These are phyloP conservation scores for Thelephora aurantiotincta DNA, from an alignment of 768 basidiomycete species.

Conservation along the genomic window DNA sequence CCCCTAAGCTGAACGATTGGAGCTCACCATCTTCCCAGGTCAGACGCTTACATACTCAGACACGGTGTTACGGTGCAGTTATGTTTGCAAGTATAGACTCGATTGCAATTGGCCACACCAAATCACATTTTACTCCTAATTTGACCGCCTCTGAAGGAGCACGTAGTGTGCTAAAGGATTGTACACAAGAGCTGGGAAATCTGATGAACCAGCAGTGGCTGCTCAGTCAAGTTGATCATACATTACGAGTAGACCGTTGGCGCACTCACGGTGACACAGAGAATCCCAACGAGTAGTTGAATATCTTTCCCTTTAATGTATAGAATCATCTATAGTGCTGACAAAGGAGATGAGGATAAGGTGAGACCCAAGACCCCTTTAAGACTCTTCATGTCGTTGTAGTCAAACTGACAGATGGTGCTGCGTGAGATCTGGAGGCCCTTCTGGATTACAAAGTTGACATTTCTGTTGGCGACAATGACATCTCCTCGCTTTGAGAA, in stretches of 20 bases:
- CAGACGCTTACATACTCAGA: not conserved
- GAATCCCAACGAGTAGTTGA: not conserved
- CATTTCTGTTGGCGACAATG: constrained; percentile 95
- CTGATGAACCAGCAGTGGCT: not conserved
- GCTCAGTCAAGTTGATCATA: not conserved
- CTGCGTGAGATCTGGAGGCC: constrained; percentile 89
- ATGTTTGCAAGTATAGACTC: not conserved
- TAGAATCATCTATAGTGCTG: no score
- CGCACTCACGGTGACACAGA: not conserved
- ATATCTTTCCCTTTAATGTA: no score
- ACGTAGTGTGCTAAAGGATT: not conserved
- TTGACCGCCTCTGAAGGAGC: not conserved
- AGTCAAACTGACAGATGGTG: constrained; percentile 90
- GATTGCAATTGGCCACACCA: not conserved
- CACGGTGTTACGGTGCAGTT: not conserved
- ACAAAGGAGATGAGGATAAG: not conserved
- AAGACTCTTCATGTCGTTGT: constrained; percentile 84
- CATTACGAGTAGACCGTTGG: not conserved
- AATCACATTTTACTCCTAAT: not conserved
- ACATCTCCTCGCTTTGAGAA: constrained; percentile 97
- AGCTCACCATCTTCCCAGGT: not conserved
- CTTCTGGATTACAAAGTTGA: constrained; percentile 92
- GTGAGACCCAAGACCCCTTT: constrained; percentile 57
- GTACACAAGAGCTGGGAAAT: not conserved
- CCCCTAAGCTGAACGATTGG: not conserved